phyloP scores from a whole-genome alignment of 306 rosid genomes.

The Cucurbita pepo region DNA sequence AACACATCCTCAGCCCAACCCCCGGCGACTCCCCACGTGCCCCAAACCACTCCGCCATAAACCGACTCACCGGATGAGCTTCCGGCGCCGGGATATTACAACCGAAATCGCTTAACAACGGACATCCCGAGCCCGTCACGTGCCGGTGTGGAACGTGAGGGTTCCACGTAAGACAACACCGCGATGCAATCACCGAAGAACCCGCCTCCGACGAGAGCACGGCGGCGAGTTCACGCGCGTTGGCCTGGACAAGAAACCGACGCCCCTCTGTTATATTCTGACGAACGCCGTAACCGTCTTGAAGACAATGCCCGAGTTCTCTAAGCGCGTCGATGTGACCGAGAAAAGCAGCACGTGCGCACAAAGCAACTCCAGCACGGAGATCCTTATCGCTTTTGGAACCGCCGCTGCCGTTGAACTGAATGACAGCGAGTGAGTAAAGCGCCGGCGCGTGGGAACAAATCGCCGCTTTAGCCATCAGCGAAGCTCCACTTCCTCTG shows the following conservation, averaged over 20 bases:
- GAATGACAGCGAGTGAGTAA: slow-evolving; percentile 75
- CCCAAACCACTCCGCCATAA: slow-evolving; percentile 57
- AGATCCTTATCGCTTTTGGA: slow-evolving; percentile 75
- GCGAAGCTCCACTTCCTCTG: slow-evolving; percentile 68
- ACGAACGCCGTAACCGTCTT: slow-evolving; percentile 89
- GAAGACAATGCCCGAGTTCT: slow-evolving; percentile 86
- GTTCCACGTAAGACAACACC: slow-evolving; percentile 34
- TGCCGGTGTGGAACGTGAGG: slow-evolving; percentile 17
- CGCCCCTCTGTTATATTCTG: slow-evolving; percentile 71
- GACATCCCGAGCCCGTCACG: slow-evolving; percentile 36
- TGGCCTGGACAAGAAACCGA: slow-evolving; percentile 71
- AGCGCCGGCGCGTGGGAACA: slow-evolving; percentile 74
- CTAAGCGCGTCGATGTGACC: slow-evolving; percentile 84
- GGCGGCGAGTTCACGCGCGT: slow-evolving; percentile 78
- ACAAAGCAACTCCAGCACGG: slow-evolving; percentile 69
- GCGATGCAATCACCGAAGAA: slow-evolving; percentile 5
- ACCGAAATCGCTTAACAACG: slow-evolving; percentile 67
- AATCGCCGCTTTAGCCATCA: slow-evolving; percentile 87
- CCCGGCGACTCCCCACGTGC: slow-evolving; percentile 25
- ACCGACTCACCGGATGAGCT: slow-evolving; percentile 51
- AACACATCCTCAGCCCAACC: slow-evolving; percentile 42
- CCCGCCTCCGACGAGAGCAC: slow-evolving; percentile 26
- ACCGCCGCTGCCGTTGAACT: slow-evolving; percentile 93
- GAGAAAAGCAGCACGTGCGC: slow-evolving; percentile 87
- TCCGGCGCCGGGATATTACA: slow-evolving; percentile 80